These are phyloP conservation scores for Aegilops bicornis DNA, from an alignment of 176 grass and related monocot species.

Conservation along the genomic window DNA sequence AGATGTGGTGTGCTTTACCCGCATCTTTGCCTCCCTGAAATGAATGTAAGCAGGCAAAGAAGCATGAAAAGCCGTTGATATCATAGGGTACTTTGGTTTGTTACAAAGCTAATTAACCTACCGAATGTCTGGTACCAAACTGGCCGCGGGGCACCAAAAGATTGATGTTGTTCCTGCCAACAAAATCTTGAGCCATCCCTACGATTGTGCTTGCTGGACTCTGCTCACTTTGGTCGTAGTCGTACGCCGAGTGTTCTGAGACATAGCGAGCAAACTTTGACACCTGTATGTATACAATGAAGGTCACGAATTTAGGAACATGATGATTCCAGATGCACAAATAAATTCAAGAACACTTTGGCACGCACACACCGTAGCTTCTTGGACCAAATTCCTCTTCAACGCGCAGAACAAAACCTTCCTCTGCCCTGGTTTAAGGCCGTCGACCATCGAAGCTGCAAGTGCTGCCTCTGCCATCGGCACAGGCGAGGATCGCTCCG, in stretches of 20 bases:
- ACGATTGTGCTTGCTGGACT: constrained; percentile 71
- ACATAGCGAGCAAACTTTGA: constrained; percentile 89
- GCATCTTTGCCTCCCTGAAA: constrained; percentile 26
- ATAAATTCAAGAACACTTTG: background rate
- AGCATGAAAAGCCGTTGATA: background rate
- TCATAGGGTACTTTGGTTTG: background rate
- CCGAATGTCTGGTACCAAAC: constrained; percentile 69
- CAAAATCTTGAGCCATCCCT: constrained; percentile 91
- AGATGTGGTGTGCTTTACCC: too few relatives aligned
- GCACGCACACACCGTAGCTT: constrained; percentile 33
- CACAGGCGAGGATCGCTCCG: too few relatives aligned
- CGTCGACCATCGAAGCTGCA: constrained; percentile 88
- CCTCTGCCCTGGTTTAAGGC: constrained; percentile 78
- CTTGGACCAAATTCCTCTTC: constrained; percentile 72
- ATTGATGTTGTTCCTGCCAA: constrained; percentile 59
- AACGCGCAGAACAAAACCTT: constrained; percentile 85
- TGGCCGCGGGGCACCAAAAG: constrained; percentile 53
- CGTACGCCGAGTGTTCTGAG: constrained; percentile 69
- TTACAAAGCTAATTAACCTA: background rate
- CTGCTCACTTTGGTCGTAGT: constrained; percentile 61
- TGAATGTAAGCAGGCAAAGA: background rate
- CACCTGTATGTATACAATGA: constrained; percentile 33
- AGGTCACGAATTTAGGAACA: background rate
- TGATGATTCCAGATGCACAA: background rate
- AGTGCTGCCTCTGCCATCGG: constrained; percentile 51